Base-by-base conservation (phyloP, 2,329 filamentous ascomycete species). In the Phialophora macrospora region DNA sequence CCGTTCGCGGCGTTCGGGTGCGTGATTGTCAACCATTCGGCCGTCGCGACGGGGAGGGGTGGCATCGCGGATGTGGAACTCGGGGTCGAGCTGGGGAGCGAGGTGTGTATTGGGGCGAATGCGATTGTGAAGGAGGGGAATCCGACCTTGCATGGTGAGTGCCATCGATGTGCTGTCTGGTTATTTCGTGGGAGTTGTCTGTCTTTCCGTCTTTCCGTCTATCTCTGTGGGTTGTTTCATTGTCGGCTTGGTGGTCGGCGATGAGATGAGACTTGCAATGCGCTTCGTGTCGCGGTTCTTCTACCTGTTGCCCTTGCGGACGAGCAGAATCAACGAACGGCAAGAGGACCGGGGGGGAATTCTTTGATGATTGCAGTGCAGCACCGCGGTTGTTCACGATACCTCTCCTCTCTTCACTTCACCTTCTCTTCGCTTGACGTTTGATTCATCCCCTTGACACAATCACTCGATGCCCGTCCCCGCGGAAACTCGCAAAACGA, bases 21-120 rank as follows among this genome's bases (percentile, higher is more conserved):
- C 14, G 83, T 80, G 24, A 80, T 87, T 62, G 84, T 87, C 14
- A 87, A 86, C 70, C 84, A 87, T 70, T 85, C 83, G 0, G 58
- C 52, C 44, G 20, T 49, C 6, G 61, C 44, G 7, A 68, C 67
- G 28, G 66, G 73, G 24, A 51, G 51, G n/a, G 60, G 48, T 6
- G 55, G 28, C 11, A 14, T 26, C n/a, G 34, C 17, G 20, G 34
- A 32, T 9, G 28, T 32, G 22, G 34, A 58, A 11, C n/a, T 51
- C 9, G 48, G 48, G 2, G 9, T 51, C 7, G 52, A 54, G 44
- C 58, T 57, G 41, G 63, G 63, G 8, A 77, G 76, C 0, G 72
- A 79, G 0, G 75, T 86, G 7, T 86, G 84, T 73, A 80, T 80
- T 14, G 83, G 83, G 4, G 81, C 79, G 17, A 86, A 86, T 71